These are phyloP conservation scores for Phanerochaete sordida DNA, from an alignment of 768 basidiomycete genomes.

Conservation along the genomic window DNA sequence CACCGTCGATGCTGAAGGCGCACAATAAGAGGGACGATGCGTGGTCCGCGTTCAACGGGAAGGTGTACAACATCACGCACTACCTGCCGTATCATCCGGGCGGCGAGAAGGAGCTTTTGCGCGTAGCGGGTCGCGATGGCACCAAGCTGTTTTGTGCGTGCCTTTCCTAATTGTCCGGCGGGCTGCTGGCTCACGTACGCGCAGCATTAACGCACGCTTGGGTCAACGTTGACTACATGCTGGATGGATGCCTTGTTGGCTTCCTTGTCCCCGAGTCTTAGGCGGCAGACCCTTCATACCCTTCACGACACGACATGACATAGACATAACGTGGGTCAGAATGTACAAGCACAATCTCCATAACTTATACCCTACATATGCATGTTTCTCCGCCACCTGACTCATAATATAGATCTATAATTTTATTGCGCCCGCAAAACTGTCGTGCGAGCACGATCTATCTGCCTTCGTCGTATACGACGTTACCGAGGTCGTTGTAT, in stretches of 20 bases:
- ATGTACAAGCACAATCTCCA: background rate
- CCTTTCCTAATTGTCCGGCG: background rate
- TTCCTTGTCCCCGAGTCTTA: conserved; percentile 74
- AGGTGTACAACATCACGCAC: conserved; percentile 94
- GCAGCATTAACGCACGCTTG: conserved; percentile 89
- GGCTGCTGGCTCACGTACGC: conserved; percentile 2
- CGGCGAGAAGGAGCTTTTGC: conserved; percentile 91
- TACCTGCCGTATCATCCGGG: conserved; percentile 93
- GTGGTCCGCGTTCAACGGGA: conserved; percentile 90
- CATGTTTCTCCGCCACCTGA: no score
- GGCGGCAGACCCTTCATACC: background rate
- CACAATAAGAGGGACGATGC: conserved; percentile 87
- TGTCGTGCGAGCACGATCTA: no score
- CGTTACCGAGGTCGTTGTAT: no score
- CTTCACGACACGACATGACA: background rate
- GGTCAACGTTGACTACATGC: conserved; percentile 96
- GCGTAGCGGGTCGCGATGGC: conserved; percentile 92
- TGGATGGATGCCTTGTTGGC: conserved; percentile 90
- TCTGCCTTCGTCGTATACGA: no score
- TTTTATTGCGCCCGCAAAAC: no score
- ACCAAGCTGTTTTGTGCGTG: conserved; percentile 87
- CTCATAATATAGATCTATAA: no score
- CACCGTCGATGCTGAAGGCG: conserved; percentile 70
- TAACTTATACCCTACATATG: background rate
- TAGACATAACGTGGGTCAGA: background rate